Conservation (phyloP, 2,329 filamentous ascomycete genomes). For the Penicillium sp. region DNA sequence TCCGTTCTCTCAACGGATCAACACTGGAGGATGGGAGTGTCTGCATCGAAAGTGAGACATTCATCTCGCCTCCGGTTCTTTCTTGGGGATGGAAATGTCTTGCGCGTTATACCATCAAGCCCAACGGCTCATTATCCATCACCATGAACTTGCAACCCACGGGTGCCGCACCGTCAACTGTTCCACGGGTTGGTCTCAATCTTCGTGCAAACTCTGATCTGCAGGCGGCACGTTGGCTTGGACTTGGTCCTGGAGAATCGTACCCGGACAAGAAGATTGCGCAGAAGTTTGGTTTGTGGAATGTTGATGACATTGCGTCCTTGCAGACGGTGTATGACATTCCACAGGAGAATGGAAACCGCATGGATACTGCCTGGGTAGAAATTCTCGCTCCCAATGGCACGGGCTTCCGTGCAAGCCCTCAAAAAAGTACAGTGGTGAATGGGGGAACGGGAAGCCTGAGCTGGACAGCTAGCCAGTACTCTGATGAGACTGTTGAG, state of each 20-base stretch:
- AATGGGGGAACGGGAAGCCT: neutral
- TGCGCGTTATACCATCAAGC: constrained; percentile 15
- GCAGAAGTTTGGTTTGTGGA: constrained; percentile 22
- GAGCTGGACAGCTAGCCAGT: constrained; percentile 5
- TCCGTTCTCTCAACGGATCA: neutral
- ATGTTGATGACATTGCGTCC: constrained; percentile 6
- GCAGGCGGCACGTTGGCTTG: constrained; percentile 23
- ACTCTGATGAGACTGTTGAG: constrained; percentile 5
- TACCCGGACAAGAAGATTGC: constrained; percentile 26
- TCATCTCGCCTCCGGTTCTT: constrained; percentile 22
- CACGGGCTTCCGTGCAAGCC: constrained; percentile 8
- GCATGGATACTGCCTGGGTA: constrained; percentile 23
- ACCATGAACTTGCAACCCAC: constrained; percentile 9
- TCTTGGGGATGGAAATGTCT: constrained; percentile 22
- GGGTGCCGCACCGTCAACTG: constrained; percentile 13
- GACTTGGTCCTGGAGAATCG: constrained; percentile 26
- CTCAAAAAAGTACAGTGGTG: neutral
- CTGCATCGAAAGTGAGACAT: constrained; percentile 12
- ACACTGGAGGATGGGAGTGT: neutral
- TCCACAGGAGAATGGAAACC: constrained; percentile 27
- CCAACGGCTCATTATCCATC: constrained; percentile 10
- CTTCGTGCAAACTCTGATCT: constrained; percentile 11
- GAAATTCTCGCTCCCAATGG: constrained; percentile 6
- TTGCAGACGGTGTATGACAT: constrained; percentile 29
- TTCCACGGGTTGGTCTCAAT: constrained; percentile 21